Base-by-base conservation (phyloP, 768 basidiomycete genomes). In the Cubamyces sp. region DNA sequence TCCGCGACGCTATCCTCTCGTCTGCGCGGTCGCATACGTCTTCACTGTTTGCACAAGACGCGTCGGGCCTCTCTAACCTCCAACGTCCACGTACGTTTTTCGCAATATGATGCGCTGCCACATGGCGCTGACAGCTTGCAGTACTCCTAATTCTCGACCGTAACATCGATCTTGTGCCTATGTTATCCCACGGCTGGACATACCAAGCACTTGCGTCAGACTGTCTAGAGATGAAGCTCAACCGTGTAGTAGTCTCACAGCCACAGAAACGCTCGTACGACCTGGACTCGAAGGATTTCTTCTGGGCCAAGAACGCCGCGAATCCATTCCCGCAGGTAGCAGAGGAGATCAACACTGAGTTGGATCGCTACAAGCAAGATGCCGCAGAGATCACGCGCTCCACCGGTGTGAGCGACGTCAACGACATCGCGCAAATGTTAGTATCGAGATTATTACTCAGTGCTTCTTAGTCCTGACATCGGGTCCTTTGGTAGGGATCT, bases 261-360 rank as follows among this genome's bases (percentile, higher is more conserved):
- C 82, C 89, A 56, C 82, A 83, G 65, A 85, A 89, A 76, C 90
- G 94, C 77, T 88, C 92, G 0, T 98, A 98, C 68, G 97, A 99
- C 75, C 87, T 99, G 37, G 97, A 98, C 75, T 88, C 93, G 21
- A 98, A 96, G 70, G 97, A 99, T 75, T 99, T 97, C 77, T 99
- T 99, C 80, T 99, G 97, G 97, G 90, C 88, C 2, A 94, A 92
- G 73, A 97, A 98, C 70, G 94, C 96, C 0, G 88, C 92, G 8
- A 93, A 91, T 62, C 96, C 96, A 5, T 99, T 99, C 82, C 97
- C 97, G 41, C 93, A 97, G 67, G 97, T 99, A 4, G 96, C 97
- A 2, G 97, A 97, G 72, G 96, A 98, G 65, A 98, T 99, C 54
- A 94, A 99, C 70, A 69, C 81, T 6, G 97, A 98, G 74, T 76